A percentile compares a stretch with the other conserved stretches of the same genome.
These are phyloP conservation scores for Zymoseptoria brevis DNA, from an alignment of 2,329 filamentous ascomycete species.

Conservation along the genomic window DNA sequence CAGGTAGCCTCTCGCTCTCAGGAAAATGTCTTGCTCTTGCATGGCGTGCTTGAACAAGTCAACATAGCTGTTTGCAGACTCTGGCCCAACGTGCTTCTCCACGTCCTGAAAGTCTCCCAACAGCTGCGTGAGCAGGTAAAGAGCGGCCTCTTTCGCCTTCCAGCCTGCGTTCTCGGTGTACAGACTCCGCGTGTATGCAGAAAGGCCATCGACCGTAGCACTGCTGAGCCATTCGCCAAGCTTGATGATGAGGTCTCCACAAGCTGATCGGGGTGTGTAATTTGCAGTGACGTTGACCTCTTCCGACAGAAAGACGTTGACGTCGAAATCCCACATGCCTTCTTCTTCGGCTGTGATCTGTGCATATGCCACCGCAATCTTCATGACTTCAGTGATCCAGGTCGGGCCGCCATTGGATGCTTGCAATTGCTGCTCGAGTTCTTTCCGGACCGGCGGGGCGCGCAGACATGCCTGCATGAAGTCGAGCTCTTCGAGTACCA, in stretches of 20 bases:
- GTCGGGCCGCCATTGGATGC: constrained; percentile 53
- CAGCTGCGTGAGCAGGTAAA: constrained; percentile 80
- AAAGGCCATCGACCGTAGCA: constrained; percentile 68
- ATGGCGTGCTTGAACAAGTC: constrained; percentile 74
- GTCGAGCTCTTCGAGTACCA: constrained; percentile 89
- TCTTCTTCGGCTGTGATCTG: constrained; percentile 90
- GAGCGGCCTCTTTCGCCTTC: constrained; percentile 67
- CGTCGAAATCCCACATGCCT: constrained; percentile 91
- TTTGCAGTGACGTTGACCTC: constrained; percentile 92
- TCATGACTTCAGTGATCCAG: constrained; percentile 85
- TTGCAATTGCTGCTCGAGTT: constrained; percentile 73
- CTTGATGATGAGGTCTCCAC: constrained; percentile 86
- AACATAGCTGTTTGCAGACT: constrained; percentile 65
- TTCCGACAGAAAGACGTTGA: constrained; percentile 90
- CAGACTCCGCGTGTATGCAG: constrained; percentile 65
- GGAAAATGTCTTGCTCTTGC: constrained; percentile 61
- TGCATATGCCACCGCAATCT: constrained; percentile 73
- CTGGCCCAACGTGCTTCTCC: constrained; percentile 59
- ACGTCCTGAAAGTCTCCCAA: constrained; percentile 76
- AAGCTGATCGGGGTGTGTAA: constrained; percentile 88
- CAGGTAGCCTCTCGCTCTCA: constrained; percentile 80
- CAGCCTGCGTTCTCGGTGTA: constrained; percentile 53
- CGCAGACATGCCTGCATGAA: constrained; percentile 87
- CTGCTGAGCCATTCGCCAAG: constrained; percentile 80
- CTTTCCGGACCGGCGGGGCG: constrained; percentile 77